Evolutionary conservation across 257 asterid genomes (phyloP).

Genomic region (Solanum tarapatanum): DNA sequence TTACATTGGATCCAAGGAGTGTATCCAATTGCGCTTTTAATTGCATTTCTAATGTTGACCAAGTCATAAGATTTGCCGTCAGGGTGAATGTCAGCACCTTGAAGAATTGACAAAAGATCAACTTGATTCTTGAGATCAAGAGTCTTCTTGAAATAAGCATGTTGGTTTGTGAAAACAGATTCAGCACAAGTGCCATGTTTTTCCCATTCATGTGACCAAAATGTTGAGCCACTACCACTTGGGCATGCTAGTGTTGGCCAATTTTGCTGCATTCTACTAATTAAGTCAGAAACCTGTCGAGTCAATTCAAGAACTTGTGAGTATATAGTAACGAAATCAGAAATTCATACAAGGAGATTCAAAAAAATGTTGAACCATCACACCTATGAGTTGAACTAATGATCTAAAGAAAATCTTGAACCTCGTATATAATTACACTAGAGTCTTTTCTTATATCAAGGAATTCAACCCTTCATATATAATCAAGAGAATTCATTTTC

Average conservation of each 20-base stretch:
- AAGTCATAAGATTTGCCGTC: conserved; percentile 41
- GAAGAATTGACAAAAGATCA: conserved; percentile 51
- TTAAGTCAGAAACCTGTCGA: conserved; percentile 47
- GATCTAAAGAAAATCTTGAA: not conserved
- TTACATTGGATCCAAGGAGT: conserved; percentile 54
- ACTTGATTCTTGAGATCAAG: conserved; percentile 40
- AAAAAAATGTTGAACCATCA: not conserved
- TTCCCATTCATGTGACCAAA: conserved; percentile 84
- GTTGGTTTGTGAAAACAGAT: conserved; percentile 37
- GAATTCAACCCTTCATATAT: not conserved
- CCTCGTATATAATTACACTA: not conserved
- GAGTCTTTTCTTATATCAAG: not conserved
- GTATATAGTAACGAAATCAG: accelerated
- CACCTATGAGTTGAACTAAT: not conserved
- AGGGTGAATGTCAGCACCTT: conserved; percentile 27
- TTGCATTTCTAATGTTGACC: conserved; percentile 28
- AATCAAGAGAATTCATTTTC: not conserved
- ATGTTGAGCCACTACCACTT: conserved; percentile 48
- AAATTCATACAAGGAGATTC: not conserved
- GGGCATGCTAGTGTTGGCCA: conserved; percentile 84
- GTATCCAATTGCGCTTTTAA: conserved; percentile 25
- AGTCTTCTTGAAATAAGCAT: conserved; percentile 41
- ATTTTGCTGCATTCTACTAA: conserved; percentile 47
- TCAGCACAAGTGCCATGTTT: conserved; percentile 77
- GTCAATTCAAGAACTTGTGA: not conserved